Evolutionary conservation across 805 yeast species (phyloP), one percentile per base, ranked within the genome.

Genomic region (Candida golubevii): DNA sequence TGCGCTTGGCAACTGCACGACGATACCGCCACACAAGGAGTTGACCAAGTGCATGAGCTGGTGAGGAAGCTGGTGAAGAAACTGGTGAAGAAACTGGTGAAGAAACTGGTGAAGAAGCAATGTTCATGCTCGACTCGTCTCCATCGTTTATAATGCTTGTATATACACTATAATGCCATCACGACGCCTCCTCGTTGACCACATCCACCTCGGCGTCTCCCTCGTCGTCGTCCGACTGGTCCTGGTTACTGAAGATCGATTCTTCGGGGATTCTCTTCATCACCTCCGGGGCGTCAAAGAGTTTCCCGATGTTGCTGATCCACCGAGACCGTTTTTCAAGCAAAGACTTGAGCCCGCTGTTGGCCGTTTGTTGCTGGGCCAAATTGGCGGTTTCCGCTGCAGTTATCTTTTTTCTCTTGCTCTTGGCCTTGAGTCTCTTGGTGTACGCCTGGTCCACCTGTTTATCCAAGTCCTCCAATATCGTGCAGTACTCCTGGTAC

Each of bases 381-480:
- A 67, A 62, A 28, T 56, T 58, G n/a, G 55, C 48, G 18, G 55
- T 54, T 30, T 37, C 59, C 31, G 36, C 59, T 44, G 38, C 55
- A 43, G 23, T 35, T 39, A 29, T 65, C 66, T 82, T 83, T 66
- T 80, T 80, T 53, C 78, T 72, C 59, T 78, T 80, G 57, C 77
- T 85, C 45, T 88, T 82, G 7, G 82, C 88, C 55, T 89, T 80
- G 44, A 85, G 76, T 47, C 97, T 73, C 62, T 89, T 85, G 50
- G 85, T 68, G 60, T 90, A 93, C 15, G 95, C 90, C 62, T 88
- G 97, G 61, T 93, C 99, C 32, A 93, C 90, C 65, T 93, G 99
- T 62, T 91, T 93, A 62, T 93, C 97, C 53, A 93, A 72, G 60
- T 93, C 98, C 45, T 93, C 98, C 47, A 89, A 65, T 42, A 93